Evolutionary conservation across 768 basidiomycete genomes (phyloP).

Genomic region (Paxillus ammoniavirescens): DNA sequence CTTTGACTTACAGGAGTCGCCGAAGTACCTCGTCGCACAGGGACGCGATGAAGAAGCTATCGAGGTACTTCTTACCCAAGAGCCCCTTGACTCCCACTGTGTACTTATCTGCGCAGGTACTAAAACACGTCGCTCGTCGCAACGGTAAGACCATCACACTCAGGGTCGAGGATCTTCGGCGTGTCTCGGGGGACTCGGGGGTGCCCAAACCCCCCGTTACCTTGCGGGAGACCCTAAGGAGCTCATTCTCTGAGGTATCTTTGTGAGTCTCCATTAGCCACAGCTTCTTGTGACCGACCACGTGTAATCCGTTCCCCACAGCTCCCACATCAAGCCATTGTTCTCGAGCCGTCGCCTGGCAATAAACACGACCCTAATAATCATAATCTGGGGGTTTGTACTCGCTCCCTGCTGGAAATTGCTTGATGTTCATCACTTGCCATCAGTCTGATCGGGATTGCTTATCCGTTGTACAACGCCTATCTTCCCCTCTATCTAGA

Average conservation of each 20-base stretch:
- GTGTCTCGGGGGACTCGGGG: slow-evolving; percentile 18
- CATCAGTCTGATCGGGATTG: slow-evolving; percentile 46
- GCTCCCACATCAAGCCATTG: slow-evolving; percentile 49
- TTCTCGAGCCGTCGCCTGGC: slow-evolving; percentile 45
- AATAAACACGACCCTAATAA: slow-evolving; percentile 46
- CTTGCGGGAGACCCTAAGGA: slow-evolving; percentile 27
- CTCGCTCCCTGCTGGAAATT: background rate
- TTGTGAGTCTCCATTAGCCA: slow-evolving; percentile 31
- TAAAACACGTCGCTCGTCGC: slow-evolving; percentile 46
- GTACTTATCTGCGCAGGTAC: slow-evolving; percentile 31
- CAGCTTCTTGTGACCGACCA: background rate
- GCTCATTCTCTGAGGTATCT: slow-evolving; percentile 38
- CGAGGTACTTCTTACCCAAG: slow-evolving; percentile 25
- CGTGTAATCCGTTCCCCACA: slow-evolving; percentile 10
- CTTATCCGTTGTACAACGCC: slow-evolving; percentile 51
- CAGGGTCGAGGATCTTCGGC: slow-evolving; percentile 42
- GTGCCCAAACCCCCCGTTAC: slow-evolving; percentile 8
- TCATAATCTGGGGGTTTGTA: slow-evolving; percentile 50
- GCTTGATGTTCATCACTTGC: background rate
- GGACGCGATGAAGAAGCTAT: slow-evolving; percentile 58
- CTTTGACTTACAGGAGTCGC: slow-evolving; percentile 59
- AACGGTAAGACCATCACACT: slow-evolving; percentile 47
- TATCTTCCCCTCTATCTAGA: slow-evolving; percentile 52
- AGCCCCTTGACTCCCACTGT: background rate
- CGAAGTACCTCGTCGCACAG: slow-evolving; percentile 58